A percentile compares a stretch with the other conserved stretches of the same genome.
These are phyloP conservation scores for Nidularia pulvinata DNA, from an alignment of 768 basidiomycete genomes.

Conservation along the genomic window DNA sequence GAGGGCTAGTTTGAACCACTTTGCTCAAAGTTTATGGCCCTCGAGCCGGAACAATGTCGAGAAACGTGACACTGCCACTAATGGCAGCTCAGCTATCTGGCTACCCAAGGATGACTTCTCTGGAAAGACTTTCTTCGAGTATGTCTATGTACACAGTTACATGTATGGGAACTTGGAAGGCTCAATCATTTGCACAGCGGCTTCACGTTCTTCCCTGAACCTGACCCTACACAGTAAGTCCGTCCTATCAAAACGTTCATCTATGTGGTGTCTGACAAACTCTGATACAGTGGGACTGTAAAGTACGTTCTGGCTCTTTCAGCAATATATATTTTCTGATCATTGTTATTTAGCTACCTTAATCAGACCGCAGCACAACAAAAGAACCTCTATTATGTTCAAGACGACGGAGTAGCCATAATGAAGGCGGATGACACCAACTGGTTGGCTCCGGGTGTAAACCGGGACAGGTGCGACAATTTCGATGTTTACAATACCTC, in stretches of 20 bases:
- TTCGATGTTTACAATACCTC: background rate
- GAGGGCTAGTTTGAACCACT: background rate
- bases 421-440: slow-evolving; percentile 80
- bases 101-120: slow-evolving; percentile 65
- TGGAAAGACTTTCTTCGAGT: slow-evolving; percentile 74
- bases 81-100: slow-evolving; percentile 61
- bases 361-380: slow-evolving; percentile 51
- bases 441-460: slow-evolving; percentile 46
- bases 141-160: too few species aligned
- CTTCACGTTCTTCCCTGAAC: slow-evolving; percentile 13
- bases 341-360: slow-evolving; percentile 49
- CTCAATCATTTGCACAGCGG: too few species aligned
- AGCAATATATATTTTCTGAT: background rate
- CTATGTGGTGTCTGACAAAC: background rate
- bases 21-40: background rate
- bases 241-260: background rate
- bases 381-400: slow-evolving; percentile 54
- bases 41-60: background rate
- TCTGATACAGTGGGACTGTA: background rate
- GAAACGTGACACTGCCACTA: slow-evolving; percentile 22
- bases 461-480: slow-evolving; percentile 55
- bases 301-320: background rate
- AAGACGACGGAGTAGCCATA: slow-evolving; percentile 56
- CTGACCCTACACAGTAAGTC: slow-evolving; percentile 69
- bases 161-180: too few species aligned